Evolutionary conservation across 2,329 filamentous ascomycete genomes (phyloP).

Genomic region (Sclerotinia spermophila): DNA sequence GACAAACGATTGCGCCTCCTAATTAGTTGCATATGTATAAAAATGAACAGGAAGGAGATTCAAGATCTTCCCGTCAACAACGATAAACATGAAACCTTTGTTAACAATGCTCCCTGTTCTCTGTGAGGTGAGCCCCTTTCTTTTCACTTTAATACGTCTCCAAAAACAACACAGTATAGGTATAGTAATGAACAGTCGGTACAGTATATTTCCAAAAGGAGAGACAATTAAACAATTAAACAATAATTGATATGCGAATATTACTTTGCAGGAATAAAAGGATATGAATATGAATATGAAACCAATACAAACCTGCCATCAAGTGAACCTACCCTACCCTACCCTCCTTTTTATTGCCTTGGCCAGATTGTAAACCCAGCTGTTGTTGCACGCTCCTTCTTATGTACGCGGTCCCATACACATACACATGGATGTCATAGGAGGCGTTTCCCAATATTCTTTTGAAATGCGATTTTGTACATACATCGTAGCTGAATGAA

Average conservation of each 20-base stretch:
- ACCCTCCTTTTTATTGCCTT: too few species aligned
- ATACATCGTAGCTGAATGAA: not conserved
- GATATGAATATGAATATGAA: not conserved
- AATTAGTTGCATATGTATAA: not conserved
- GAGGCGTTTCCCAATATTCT: not conserved
- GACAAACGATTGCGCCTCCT: not conserved
- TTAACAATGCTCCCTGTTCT: not conserved
- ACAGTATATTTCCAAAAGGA: not conserved
- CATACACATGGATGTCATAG: not conserved
- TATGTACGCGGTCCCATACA: not conserved
- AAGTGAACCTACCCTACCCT: not conserved
- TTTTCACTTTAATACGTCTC: not conserved
- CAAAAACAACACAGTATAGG: not conserved
- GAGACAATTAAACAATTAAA: slow-evolving; percentile 1
- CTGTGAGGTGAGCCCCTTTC: not conserved
- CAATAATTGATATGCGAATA: not conserved
- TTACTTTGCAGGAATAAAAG: not conserved
- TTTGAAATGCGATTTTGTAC: not conserved
- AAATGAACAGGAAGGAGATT: not conserved
- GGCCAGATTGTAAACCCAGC: not conserved
- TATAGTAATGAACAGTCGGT: not conserved
- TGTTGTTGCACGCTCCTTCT: slow-evolving; percentile 4
- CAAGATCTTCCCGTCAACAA: not conserved
- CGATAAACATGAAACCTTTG: not conserved
- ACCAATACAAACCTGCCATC: not conserved